Evolutionary conservation across 2,329 filamentous ascomycete species (phyloP).

Genomic region (Arthrobotrys megalospora): DNA sequence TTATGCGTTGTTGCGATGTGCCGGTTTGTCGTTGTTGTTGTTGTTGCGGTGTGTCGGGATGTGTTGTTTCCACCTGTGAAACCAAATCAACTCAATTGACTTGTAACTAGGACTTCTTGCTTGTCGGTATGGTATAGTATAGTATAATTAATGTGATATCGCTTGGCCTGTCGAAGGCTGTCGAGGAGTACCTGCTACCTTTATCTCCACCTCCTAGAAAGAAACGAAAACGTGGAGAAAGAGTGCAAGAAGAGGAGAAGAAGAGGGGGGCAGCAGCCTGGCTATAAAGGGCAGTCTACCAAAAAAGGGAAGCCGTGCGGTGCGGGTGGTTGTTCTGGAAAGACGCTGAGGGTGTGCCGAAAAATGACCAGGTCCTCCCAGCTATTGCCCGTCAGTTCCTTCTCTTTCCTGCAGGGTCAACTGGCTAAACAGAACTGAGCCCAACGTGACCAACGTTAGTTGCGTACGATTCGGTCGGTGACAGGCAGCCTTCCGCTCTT

Average conservation of each 20-base stretch:
- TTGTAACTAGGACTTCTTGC: background rate
- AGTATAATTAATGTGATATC: too few species aligned
- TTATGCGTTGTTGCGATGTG: slow-evolving; percentile 47
- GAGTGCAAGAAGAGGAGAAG: background rate
- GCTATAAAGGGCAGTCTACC: slow-evolving; percentile 57
- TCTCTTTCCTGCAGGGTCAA: slow-evolving; percentile 58
- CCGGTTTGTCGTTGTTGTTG: slow-evolving; percentile 17
- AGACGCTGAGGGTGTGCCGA: slow-evolving; percentile 54
- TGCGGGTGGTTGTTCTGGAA: slow-evolving; percentile 49
- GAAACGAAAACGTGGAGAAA: slow-evolving; percentile 44
- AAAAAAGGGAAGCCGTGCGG: slow-evolving; percentile 54
- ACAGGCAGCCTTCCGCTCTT: slow-evolving; percentile 55
- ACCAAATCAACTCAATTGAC: slow-evolving; percentile 59
- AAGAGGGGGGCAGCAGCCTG: slow-evolving; percentile 23
- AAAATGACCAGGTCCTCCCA: slow-evolving; percentile 49
- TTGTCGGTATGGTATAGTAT: slow-evolving; percentile 1
- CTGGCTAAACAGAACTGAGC: slow-evolving; percentile 47
- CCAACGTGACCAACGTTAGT: slow-evolving; percentile 56
- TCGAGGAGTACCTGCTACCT: slow-evolving; percentile 53
- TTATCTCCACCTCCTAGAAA: slow-evolving; percentile 25
- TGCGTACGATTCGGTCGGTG: slow-evolving; percentile 20
- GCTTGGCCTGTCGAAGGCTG: slow-evolving; percentile 50
- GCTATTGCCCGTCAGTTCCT: slow-evolving; percentile 39
- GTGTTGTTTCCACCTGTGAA: slow-evolving; percentile 60
- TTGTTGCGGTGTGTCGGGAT: slow-evolving; percentile 35